Evolutionary conservation across 495 filamentous ascomycete genomes (phyloP).

Genomic region (Parmelia sp.): DNA sequence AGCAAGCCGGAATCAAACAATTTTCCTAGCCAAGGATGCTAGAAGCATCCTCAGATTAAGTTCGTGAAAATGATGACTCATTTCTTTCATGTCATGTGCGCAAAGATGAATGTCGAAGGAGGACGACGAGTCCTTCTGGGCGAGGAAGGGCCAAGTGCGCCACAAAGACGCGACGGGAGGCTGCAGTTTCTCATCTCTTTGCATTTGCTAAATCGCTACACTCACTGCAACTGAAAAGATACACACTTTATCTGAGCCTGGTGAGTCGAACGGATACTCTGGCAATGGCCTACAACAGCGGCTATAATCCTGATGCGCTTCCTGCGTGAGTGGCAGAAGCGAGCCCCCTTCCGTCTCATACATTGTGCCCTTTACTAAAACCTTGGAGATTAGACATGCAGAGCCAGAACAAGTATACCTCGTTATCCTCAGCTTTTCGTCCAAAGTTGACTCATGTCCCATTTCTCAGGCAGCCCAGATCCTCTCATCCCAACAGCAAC

Average conservation of each 20-base stretch:
- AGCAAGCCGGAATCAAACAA: background rate
- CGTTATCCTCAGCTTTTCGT: background rate
- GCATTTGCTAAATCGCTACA: background rate
- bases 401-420: conserved; percentile 80
- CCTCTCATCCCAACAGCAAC: conserved; percentile 36
- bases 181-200: background rate
- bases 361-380: conserved; percentile 6
- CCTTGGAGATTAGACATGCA: conserved; percentile 59
- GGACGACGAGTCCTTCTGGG: too few relatives aligned
- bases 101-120: background rate
- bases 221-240: background rate
- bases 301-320: conserved; percentile 92
- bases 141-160: background rate
- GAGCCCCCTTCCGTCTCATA: background rate
- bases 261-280: too few relatives aligned
- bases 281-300: conserved; percentile 86
- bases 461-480: conserved; percentile 48
- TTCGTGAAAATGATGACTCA: background rate
- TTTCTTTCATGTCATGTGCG: background rate
- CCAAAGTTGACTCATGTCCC: background rate
- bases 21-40: background rate
- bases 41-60: background rate
- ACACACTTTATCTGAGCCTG: background rate
- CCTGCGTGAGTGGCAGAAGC: conserved; percentile 67
- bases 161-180: background rate